A percentile compares a stretch with the other conserved stretches of the same genome.
phyloP scores from a whole-genome alignment of 345 rosid species.

The Eucalyptus cloeziana region DNA sequence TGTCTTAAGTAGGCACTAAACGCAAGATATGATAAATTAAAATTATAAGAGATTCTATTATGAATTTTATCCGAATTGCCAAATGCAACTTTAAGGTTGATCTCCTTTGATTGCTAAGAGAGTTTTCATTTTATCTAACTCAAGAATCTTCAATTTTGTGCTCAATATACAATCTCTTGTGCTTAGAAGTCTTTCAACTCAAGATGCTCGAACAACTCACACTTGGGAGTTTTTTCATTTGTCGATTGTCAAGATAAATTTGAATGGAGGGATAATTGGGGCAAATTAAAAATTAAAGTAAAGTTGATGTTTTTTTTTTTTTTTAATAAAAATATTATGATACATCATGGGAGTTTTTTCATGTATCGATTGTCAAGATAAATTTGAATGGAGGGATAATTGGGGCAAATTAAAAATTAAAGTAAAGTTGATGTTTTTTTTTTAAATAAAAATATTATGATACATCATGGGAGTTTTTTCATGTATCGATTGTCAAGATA shows the following conservation, averaged over 20 bases:
- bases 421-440: too few species aligned
- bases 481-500: fast-evolving
- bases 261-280: neutral
- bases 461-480: neutral
- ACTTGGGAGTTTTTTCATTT: neutral
- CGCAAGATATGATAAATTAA: fast-evolving
- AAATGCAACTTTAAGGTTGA: neutral
- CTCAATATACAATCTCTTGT: neutral
- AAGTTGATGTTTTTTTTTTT: too few species aligned
- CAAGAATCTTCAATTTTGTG: too few species aligned
- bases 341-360: neutral
- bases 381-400: too few species aligned
- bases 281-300: too few species aligned
- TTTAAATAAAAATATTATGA: neutral
- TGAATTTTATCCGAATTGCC: fast-evolving
- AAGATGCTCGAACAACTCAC: neutral
- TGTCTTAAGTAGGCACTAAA: too few species aligned
- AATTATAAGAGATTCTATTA: too few species aligned
- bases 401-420: neutral
- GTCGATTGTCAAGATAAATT: too few species aligned
- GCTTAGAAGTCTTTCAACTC: neutral
- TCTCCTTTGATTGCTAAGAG: neutral
- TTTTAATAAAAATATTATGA: neutral
- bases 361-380: fast-evolving
- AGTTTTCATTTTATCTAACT: too few species aligned